A percentile compares a stretch with the other conserved stretches of the same genome.
Conservation (phyloP, 108 stramenopile genomes). For the Asterionellopsis glacialis region DNA sequence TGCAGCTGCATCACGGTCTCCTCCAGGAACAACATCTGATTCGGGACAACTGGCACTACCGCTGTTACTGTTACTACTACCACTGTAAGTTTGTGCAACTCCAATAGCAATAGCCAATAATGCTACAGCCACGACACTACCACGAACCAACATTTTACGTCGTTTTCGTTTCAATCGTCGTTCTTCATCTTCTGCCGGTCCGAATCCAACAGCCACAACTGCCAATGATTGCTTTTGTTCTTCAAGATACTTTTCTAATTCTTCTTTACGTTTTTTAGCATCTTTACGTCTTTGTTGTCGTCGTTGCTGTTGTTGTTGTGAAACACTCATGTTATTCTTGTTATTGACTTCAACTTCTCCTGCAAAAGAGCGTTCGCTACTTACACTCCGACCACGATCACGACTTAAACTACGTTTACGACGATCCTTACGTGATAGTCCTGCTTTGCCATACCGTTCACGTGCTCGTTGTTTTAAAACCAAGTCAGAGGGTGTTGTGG, state of each 20-base stretch:
- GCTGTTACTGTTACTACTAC: not conserved
- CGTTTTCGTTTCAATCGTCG: constrained; percentile 27
- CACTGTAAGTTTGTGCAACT: constrained; percentile 1
- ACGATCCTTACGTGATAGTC: constrained; percentile 50
- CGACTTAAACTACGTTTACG: constrained; percentile 19
- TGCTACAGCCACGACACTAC: constrained; percentile 26
- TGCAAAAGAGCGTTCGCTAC: not conserved
- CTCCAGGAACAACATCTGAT: no score
- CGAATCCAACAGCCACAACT: constrained; percentile 56
- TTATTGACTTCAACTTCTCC: not conserved
- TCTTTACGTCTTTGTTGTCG: not conserved
- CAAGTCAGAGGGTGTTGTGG: constrained; percentile 59
- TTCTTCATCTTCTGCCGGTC: constrained; percentile 42
- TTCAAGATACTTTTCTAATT: constrained; percentile 8
- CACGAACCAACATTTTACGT: constrained; percentile 27
- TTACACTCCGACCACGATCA: not conserved
- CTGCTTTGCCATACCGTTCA: constrained; percentile 37
- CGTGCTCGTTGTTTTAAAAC: constrained; percentile 52
- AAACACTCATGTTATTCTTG: constrained; percentile 5
- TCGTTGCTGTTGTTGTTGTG: not conserved
- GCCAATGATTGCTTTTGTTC: constrained; percentile 22
- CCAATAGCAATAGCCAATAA: constrained; percentile 21
- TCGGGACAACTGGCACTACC: not conserved
- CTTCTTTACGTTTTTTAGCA: not conserved
- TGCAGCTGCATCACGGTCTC: no score